phyloP scores from a whole-genome alignment of 805 yeast genomes.

The Schwanniomyces occidentalis region DNA sequence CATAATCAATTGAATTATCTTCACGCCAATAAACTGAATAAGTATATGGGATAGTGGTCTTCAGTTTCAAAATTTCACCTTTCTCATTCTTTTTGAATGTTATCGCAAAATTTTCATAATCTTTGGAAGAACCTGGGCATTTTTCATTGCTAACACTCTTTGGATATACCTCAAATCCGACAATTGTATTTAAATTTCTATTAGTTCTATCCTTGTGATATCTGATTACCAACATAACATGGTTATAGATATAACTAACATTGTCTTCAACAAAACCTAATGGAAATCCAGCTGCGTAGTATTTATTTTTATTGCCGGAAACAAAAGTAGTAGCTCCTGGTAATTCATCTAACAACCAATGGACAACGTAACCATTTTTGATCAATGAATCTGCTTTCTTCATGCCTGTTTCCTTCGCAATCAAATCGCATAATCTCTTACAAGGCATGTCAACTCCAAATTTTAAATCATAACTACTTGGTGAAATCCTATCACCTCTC shows the following conservation, averaged over 20 bases:
- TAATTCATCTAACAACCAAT: conserved; percentile 80
- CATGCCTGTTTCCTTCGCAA: conserved; percentile 47
- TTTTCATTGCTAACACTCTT: conserved; percentile 64
- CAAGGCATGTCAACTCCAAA: conserved; percentile 72
- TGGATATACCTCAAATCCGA: conserved; percentile 90
- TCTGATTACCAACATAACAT: conserved; percentile 76
- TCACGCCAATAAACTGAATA: conserved; percentile 90
- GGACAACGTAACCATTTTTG: conserved; percentile 69
- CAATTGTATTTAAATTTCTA: conserved; percentile 55
- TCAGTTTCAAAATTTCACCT: conserved; percentile 24
- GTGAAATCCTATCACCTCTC: conserved; percentile 79
- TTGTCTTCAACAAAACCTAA: conserved; percentile 68
- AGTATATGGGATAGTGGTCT: conserved; percentile 66
- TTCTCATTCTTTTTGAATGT: conserved; percentile 32
- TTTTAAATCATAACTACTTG: conserved; percentile 63
- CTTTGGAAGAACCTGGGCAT: conserved; percentile 75
- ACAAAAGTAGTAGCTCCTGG: conserved; percentile 89
- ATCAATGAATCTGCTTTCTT: conserved; percentile 61
- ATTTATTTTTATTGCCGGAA: conserved; percentile 56
- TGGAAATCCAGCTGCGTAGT: conserved; percentile 86
- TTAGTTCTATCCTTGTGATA: conserved; percentile 51
- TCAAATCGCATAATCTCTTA: conserved; percentile 64
- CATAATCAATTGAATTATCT: conserved; percentile 64
- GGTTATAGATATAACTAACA: conserved; percentile 66
- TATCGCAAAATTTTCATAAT: conserved; percentile 58